Conservation (phyloP, 306 rosid genomes). For the Pyrus bretschneideri region DNA sequence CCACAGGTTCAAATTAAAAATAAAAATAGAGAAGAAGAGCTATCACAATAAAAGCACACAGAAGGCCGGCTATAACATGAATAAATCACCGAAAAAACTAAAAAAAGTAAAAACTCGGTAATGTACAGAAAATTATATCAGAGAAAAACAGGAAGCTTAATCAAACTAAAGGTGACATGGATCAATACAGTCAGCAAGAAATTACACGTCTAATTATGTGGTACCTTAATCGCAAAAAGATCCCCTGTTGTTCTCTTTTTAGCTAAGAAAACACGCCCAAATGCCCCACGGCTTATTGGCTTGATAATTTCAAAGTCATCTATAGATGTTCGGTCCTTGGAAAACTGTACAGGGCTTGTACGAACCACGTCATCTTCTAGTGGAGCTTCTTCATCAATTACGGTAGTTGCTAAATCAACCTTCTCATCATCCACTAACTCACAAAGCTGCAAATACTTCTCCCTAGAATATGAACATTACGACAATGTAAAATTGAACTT, state of each 20-base stretch:
- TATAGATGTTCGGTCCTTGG: constrained; percentile 90
- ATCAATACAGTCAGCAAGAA: not conserved
- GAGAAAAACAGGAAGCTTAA: not conserved
- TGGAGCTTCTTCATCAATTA: constrained; percentile 84
- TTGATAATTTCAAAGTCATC: constrained; percentile 95
- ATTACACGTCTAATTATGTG: not conserved
- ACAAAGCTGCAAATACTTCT: constrained; percentile 93
- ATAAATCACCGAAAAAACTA: not conserved
- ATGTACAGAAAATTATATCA: not conserved
- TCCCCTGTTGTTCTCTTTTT: constrained; percentile 98
- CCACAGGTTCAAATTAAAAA: not conserved
- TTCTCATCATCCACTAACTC: constrained; percentile 92
- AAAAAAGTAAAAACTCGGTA: not conserved
- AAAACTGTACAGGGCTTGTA: constrained; percentile 83
- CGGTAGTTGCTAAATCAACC: constrained; percentile 62
- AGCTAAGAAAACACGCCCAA: constrained; percentile 98
- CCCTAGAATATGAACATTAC: constrained; percentile 49
- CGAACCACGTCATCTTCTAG: constrained; percentile 88
- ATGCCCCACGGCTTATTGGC: constrained; percentile 98
- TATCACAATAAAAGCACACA: not conserved
- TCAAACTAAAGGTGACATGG: not conserved
- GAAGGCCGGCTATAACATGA: not conserved
- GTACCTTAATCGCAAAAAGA: constrained; percentile 91
- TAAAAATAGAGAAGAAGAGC: not conserved
- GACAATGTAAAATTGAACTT: constrained; percentile 8